These are phyloP conservation scores for Metschnikowia colocasiae DNA, from an alignment of 805 yeast genomes.

Conservation along the genomic window DNA sequence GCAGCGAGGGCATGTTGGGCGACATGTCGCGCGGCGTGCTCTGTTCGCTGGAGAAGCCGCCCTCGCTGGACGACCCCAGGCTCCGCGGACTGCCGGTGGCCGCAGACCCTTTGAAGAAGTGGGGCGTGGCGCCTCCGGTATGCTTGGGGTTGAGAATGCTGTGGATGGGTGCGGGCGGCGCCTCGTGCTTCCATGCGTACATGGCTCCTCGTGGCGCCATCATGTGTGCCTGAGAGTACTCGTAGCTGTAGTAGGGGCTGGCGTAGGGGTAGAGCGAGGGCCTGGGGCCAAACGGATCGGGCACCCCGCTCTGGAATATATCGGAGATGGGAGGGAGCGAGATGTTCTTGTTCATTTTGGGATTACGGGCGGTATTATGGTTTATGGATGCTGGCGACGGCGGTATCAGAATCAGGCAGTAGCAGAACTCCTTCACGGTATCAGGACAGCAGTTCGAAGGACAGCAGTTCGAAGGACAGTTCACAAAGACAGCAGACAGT, in stretches of 20 bases:
- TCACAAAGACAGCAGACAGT: too few species aligned
- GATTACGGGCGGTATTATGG: too few species aligned
- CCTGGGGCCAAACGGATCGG: constrained; percentile 7
- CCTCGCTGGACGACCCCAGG: neutral
- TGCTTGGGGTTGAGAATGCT: neutral
- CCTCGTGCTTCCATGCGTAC: constrained; percentile 5
- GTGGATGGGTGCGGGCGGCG: neutral
- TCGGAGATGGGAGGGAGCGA: constrained; percentile 44
- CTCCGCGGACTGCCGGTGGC: neutral
- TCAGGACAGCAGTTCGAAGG: too few species aligned
- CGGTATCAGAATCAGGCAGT: neutral
- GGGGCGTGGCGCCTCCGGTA: constrained; percentile 10
- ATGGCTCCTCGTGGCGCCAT: constrained; percentile 3
- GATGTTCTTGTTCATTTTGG: constrained; percentile 21
- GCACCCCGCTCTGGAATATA: constrained; percentile 21
- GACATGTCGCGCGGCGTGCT: neutral
- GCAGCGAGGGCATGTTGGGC: neutral
- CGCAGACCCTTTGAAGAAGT: constrained; percentile 9
- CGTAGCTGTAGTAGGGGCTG: neutral
- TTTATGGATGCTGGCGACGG: too few species aligned
- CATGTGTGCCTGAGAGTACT: constrained; percentile 1
- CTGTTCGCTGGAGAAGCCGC: neutral
- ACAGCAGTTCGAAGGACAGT: too few species aligned
- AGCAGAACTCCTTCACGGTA: too few species aligned
- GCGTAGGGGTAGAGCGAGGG: constrained; percentile 8